Percentiles rank a stretch among this genome's conserved stretches.
Conservation (phyloP, 2,329 filamentous ascomycete species). For the Sarocladiaceae sp. region DNA sequence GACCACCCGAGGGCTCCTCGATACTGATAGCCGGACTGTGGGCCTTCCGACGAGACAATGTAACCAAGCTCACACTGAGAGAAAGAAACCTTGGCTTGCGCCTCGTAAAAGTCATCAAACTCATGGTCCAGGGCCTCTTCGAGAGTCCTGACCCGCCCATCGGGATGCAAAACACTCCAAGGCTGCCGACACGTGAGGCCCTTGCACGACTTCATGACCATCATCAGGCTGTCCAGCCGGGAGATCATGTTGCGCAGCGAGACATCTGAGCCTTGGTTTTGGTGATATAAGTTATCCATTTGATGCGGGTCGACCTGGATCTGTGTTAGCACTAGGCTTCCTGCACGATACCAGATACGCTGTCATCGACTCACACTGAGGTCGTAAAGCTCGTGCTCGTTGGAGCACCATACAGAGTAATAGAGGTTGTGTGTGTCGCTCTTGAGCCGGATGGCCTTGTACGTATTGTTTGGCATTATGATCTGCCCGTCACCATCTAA, state of each 20-base stretch:
- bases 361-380: too few species aligned
- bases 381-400: slow-evolving; percentile 42
- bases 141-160: slow-evolving; percentile 42
- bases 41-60: too few species aligned
- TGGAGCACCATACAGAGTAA: slow-evolving; percentile 51
- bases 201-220: slow-evolving; percentile 56
- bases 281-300: background rate
- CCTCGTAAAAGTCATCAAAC: slow-evolving; percentile 47
- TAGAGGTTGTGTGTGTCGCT: slow-evolving; percentile 43
- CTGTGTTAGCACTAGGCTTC: too few species aligned
- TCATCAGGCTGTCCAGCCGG: slow-evolving; percentile 51
- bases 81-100: slow-evolving; percentile 35
- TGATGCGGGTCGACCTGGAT: slow-evolving; percentile 14
- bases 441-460: slow-evolving; percentile 45
- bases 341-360: too few species aligned
- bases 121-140: slow-evolving; percentile 39
- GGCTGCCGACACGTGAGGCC: slow-evolving; percentile 44
- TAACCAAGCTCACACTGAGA: background rate
- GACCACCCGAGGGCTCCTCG: too few species aligned
- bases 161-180: slow-evolving; percentile 49
- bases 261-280: too few species aligned
- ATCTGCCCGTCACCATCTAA: background rate
- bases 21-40: too few species aligned
- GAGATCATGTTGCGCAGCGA: slow-evolving; percentile 32
- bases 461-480: slow-evolving; percentile 38